These are phyloP conservation scores for Arthrobotrys musiformis DNA, from an alignment of 2,329 filamentous ascomycete genomes.

Conservation along the genomic window DNA sequence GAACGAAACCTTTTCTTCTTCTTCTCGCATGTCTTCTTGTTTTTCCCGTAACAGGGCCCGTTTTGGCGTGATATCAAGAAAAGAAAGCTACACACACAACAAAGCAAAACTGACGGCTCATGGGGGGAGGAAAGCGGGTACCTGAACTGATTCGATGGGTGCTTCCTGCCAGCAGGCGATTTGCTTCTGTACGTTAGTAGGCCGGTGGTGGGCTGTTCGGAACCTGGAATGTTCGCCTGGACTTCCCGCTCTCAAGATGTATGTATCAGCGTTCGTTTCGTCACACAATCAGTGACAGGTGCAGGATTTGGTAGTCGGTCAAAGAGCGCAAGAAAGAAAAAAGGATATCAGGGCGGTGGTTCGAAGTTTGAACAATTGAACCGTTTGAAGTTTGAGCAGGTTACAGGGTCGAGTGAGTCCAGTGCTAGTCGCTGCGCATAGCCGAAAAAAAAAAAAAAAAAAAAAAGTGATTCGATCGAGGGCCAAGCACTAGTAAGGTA, in stretches of 20 bases:
- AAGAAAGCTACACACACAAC: slow-evolving; percentile 2
- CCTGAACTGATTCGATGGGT: slow-evolving; percentile 40
- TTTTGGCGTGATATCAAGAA: slow-evolving; percentile 19
- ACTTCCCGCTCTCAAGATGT: slow-evolving; percentile 25
- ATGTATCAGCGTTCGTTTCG: slow-evolving; percentile 47
- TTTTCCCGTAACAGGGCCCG: slow-evolving; percentile 23
- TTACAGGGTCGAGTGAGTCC: slow-evolving; percentile 15
- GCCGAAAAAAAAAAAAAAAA: slow-evolving; percentile 31
- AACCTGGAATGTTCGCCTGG: slow-evolving; percentile 25
- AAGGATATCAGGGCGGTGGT: background rate
- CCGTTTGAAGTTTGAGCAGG: background rate
- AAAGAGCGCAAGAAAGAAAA: slow-evolving; percentile 9
- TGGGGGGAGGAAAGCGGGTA: slow-evolving; percentile 49
- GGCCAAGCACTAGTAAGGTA: slow-evolving; percentile 14
- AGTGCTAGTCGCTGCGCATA: slow-evolving; percentile 37
- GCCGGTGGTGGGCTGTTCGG: background rate
- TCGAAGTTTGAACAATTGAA: slow-evolving; percentile 6
- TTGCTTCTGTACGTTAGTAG: slow-evolving; percentile 10
- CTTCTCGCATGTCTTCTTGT: background rate
- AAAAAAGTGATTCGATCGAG: too few relatives aligned
- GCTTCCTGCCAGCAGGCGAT: slow-evolving; percentile 22
- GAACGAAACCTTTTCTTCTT: slow-evolving; percentile 8
- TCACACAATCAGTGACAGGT: slow-evolving; percentile 39
- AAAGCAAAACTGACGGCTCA: slow-evolving; percentile 20
- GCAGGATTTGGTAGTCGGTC: slow-evolving; percentile 1